Conservation (phyloP, 1,139 yeast species). For the Lodderomyces parapsilosis region DNA sequence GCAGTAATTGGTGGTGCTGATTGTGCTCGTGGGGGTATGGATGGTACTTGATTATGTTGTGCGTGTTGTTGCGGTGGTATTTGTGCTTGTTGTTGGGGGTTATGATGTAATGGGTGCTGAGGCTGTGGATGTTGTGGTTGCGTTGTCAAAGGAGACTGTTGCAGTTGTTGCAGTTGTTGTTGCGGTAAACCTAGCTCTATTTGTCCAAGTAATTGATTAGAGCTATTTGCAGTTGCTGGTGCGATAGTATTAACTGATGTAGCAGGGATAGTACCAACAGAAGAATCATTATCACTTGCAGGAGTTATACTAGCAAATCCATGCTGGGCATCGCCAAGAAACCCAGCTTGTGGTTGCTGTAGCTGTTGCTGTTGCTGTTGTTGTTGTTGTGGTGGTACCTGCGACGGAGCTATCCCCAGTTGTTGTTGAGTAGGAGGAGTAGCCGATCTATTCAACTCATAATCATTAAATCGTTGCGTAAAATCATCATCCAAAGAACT, state of each 20-base stretch:
- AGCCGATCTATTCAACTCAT: conserved; percentile 10
- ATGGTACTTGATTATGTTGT: conserved; percentile 2
- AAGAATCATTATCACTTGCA: not conserved
- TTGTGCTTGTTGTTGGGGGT: no score
- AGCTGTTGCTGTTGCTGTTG: conserved; percentile 3
- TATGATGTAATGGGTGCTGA: conserved; percentile 1
- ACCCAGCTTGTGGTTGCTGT: not conserved
- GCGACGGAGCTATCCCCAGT: conserved; percentile 1
- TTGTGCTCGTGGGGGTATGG: not conserved
- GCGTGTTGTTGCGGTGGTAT: not conserved
- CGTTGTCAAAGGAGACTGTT: no score
- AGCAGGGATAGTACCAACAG: not conserved
- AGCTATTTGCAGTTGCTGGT: conserved; percentile 9
- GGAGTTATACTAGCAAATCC: conserved; percentile 1
- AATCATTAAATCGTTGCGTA: conserved; percentile 9
- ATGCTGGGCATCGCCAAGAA: not conserved
- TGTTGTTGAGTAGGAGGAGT: not conserved
- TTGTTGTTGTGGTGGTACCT: not conserved
- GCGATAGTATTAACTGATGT: not conserved
- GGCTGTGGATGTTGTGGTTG: conserved; percentile 5
- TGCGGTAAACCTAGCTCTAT: not conserved
- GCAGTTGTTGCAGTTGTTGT: conserved; percentile 2
- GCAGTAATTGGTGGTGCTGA: not conserved
- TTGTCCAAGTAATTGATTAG: not conserved
- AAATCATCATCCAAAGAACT: conserved; percentile 10